These are phyloP conservation scores for Chlorella sorokiniana DNA, from an alignment of 139 green algal species.

Conservation along the genomic window DNA sequence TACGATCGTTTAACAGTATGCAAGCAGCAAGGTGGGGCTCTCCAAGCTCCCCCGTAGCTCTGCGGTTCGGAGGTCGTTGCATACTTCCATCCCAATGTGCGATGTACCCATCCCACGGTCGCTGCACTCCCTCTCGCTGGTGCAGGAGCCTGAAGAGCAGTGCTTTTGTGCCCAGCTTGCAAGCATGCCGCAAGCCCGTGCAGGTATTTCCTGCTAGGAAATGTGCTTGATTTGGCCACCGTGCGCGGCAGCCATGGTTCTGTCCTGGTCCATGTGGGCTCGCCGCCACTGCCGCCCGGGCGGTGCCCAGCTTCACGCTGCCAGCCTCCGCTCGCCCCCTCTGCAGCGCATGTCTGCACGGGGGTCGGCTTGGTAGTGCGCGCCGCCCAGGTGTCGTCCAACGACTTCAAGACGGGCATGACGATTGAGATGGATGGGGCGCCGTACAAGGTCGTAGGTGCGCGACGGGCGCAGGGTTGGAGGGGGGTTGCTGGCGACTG, in stretches of 20 bases:
- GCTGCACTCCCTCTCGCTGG: too few relatives aligned
- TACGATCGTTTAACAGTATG: too few relatives aligned
- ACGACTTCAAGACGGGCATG: constrained; percentile 95
- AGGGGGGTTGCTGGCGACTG: neutral
- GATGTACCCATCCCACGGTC: too few relatives aligned
- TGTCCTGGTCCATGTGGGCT: too few relatives aligned
- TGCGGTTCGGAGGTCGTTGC: neutral
- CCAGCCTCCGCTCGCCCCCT: neutral
- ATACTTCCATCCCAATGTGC: too few relatives aligned
- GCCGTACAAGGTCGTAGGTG: constrained; percentile 80
- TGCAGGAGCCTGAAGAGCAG: neutral
- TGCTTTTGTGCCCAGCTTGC: neutral
- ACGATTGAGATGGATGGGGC: constrained; percentile 87
- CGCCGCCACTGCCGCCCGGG: neutral
- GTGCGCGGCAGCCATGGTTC: too few relatives aligned
- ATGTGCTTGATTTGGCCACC: neutral
- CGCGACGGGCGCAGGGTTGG: neutral
- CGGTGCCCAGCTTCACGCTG: neutral
- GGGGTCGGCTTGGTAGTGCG: constrained; percentile 5
- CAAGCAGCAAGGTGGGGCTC: too few relatives aligned
- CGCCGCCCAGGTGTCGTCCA: constrained; percentile 67
- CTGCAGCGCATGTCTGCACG: constrained; percentile 6
- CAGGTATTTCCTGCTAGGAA: neutral
- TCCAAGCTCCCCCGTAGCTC: too few relatives aligned
- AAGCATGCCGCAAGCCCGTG: neutral